A percentile compares a stretch with the other conserved stretches of the same genome.
phyloP scores from a whole-genome alignment of 2,329 filamentous ascomycete genomes.

The Fusarium hostae region DNA sequence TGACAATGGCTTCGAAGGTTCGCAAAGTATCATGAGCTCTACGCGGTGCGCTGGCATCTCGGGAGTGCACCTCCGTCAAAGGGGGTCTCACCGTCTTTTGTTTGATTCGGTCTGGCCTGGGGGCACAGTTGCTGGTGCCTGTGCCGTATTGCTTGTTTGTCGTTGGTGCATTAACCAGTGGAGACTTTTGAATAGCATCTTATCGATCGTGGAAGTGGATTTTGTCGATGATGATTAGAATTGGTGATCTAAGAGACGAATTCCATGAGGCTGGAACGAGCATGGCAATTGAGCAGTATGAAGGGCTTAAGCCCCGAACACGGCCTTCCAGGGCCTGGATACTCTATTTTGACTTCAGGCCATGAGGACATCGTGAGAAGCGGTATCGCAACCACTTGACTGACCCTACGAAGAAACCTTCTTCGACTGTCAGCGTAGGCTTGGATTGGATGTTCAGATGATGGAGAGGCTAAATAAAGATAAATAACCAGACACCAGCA shows the following conservation, averaged over 20 bases:
- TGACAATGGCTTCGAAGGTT: background rate
- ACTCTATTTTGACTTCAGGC: background rate
- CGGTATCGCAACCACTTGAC: background rate
- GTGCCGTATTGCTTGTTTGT: slow-evolving; percentile 29
- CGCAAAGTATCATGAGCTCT: slow-evolving; percentile 16
- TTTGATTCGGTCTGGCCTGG: background rate
- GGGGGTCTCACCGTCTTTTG: slow-evolving; percentile 39
- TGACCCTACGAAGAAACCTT: background rate
- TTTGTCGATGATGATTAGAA: slow-evolving; percentile 14
- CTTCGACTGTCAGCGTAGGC: too few relatives aligned
- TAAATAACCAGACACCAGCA: background rate
- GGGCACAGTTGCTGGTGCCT: slow-evolving; percentile 19
- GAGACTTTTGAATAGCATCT: slow-evolving; percentile 10
- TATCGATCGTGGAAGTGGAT: slow-evolving; percentile 16
- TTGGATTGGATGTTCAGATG: background rate
- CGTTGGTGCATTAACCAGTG: slow-evolving; percentile 32
- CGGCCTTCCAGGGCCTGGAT: background rate
- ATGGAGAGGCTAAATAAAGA: background rate
- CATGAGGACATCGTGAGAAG: background rate
- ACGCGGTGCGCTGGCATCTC: slow-evolving; percentile 17
- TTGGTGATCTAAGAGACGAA: background rate
- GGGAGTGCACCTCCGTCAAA: slow-evolving; percentile 28
- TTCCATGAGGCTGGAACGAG: background rate
- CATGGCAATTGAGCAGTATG: background rate
- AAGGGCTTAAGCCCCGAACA: background rate